Conservation (phyloP, 2,329 filamentous ascomycete genomes). For the Colletotrichum ledebouriae region DNA sequence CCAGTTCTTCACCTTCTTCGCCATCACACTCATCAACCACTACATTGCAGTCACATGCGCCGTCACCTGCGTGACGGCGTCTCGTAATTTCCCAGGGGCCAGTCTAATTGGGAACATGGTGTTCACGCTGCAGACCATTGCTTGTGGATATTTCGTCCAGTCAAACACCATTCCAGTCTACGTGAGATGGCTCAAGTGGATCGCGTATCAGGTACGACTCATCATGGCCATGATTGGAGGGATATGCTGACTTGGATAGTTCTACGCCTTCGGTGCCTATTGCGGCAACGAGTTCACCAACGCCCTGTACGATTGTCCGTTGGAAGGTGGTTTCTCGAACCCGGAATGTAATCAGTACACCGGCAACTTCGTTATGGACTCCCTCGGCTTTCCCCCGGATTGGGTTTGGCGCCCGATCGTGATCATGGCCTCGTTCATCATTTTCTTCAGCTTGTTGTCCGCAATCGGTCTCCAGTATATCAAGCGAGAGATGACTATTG, state of each 20-base stretch:
- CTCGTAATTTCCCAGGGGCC: conserved; percentile 77
- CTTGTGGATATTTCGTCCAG: conserved; percentile 83
- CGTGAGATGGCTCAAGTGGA: conserved; percentile 82
- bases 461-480: conserved; percentile 73
- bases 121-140: conserved; percentile 80
- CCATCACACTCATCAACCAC: conserved; percentile 76
- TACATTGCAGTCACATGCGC: conserved; percentile 82
- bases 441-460: conserved; percentile 73
- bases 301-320: conserved; percentile 80
- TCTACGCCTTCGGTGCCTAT: conserved; percentile 79
- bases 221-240: conserved; percentile 25
- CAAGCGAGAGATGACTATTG: conserved; percentile 78
- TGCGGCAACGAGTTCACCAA: conserved; percentile 80
- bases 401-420: conserved; percentile 79
- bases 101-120: conserved; percentile 79
- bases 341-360: conserved; percentile 78
- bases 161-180: conserved; percentile 80
- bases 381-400: conserved; percentile 74
- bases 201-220: conserved; percentile 66
- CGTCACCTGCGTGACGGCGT: conserved; percentile 74
- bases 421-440: conserved; percentile 70
- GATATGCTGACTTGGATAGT: conserved; percentile 58
- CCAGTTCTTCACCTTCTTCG: conserved; percentile 81
- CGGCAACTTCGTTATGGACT: conserved; percentile 76
- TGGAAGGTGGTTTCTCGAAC: conserved; percentile 70